Base-by-base conservation (phyloP, 2,329 filamentous ascomycete species). In the Neonectria punicea region DNA sequence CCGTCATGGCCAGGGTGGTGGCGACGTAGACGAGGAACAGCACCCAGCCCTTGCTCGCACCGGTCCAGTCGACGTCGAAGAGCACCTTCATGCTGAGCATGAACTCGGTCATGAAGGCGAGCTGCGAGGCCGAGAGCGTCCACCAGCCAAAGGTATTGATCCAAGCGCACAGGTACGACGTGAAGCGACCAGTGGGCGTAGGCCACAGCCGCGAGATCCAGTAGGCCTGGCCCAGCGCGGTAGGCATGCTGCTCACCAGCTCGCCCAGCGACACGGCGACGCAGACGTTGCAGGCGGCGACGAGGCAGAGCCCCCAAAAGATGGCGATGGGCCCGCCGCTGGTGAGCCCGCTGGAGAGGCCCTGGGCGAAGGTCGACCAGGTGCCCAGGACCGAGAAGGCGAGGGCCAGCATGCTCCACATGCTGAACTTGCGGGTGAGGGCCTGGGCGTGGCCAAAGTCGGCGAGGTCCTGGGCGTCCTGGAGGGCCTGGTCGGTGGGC, bases 111-210 rank as follows among this genome's bases (percentile, higher is more conserved):
- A 88, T 87, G 70, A 89, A 88, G 13, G 85, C 86, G 25, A 84
- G 80, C 64, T 86, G 84, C 1, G 84, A 87, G 0, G 86, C 86
- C 0, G 84, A 84, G 62, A 88, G 74, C 0, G 85, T 84, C 81
- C 85, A 87, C 86, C 86, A 89, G 13, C 86, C 86, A 63, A 87
- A 87, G 0, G 83, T 86, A 74, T 88, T 88, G 70, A 88, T 86
- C 85, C 85, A 88, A 2, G 86, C 86, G 67, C 85, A 87, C 76
- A 88, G 80, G 70, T 88, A 89, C 1, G 84, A 86, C 4, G 76
- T 70, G 65, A 87, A 85, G 2, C 86, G 81, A 2, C 85, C 86
- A 1, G 14, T 71, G 70, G 62, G 75, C 53, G 79, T 81, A 76
- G 55, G 71, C 72, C 74, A 79, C 32, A 80, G 72, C 2, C 75